Base-by-base conservation (phyloP, 768 basidiomycete genomes). In the Hirschioporus abietinus region DNA sequence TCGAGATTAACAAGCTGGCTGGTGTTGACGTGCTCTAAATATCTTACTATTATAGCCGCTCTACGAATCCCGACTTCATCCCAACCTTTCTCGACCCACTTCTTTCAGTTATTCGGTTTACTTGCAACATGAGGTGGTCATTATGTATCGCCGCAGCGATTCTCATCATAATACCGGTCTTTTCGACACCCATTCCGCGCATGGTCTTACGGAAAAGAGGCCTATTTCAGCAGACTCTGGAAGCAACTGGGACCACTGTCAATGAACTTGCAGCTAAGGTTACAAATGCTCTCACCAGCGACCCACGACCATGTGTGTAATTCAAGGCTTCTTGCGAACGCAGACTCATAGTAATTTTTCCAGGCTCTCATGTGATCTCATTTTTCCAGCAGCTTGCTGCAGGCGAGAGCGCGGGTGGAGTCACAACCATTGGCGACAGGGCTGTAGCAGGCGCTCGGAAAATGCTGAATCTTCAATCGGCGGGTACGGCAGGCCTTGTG, bases 401-500 rank as follows among this genome's bases (percentile, higher is more conserved):
- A 12, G 65, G 65, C 58, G 65, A 66, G 35, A 66, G 25, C 15
- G 59, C 26, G 25, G 65, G 65, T 23, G 65, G 65, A n/a, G 65
- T 59, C 7, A 66, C 58, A 25, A 59, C 65, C 30, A 61, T 66
- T 18, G 65, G 65, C 30, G 65, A 66, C 65, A 26, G 65, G 23
- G 65, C 65, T 7, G 60, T 66, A 18, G 65, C 60, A 24, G 65
- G 65, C 18, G 65, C 65, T 26, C 58, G 65, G 18, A 66, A 66
- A 35, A 58, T 66, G 25, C 60, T 66, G n/a, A 60, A 60, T 24
- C 59, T 66, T 30, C 57, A 66, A 36, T 27, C 27, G 15, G 57
- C 58, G 58, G 65, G 65, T 23, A 60, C 36, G 35, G 65, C 65
- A n/a, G 65, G 65, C 15, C 65, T 66, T 24, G 65, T 66, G 65